Percentiles rank a stretch among this genome's conserved stretches.
Evolutionary conservation across 2,329 filamentous ascomycete genomes (phyloP).

Genomic region (Fusarium sp.): DNA sequence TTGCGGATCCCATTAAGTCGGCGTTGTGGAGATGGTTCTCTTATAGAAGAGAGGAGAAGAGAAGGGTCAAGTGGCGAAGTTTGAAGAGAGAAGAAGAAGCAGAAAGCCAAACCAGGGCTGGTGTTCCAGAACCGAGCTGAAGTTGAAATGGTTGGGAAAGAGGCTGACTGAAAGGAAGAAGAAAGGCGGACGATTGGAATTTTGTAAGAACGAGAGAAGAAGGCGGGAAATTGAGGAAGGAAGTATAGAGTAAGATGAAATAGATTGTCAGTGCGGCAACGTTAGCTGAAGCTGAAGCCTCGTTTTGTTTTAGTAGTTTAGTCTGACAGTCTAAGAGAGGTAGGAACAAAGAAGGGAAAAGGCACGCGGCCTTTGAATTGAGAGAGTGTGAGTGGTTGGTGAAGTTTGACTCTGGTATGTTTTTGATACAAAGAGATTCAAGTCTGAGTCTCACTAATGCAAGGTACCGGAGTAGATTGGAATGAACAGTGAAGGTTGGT

Average conservation of each 20-base stretch:
- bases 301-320: conserved; percentile 2
- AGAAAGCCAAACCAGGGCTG: conserved; percentile 8
- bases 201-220: conserved; percentile 6
- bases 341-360: conserved; percentile 19
- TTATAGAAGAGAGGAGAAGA: background rate
- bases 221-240: conserved; percentile 12
- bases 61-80: conserved; percentile 6
- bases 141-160: conserved; percentile 11
- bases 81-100: background rate
- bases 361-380: conserved; percentile 15
- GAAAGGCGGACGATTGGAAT: conserved; percentile 9
- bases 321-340: conserved; percentile 17
- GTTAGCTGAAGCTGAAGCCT: conserved; percentile 6
- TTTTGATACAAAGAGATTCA: conserved; percentile 31
- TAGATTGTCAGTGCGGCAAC: background rate
- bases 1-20: conserved; percentile 29
- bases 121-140: conserved; percentile 1
- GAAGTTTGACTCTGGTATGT: conserved; percentile 24
- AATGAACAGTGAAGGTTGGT: conserved; percentile 1
- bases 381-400: conserved; percentile 14
- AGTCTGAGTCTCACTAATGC: conserved; percentile 1
- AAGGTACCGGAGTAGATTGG: background rate
- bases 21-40: background rate
- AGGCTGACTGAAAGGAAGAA: conserved; percentile 11
- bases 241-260: background rate